Base-by-base conservation (phyloP, 306 rosid genomes). In the Dalbergia cochinchinensis region DNA sequence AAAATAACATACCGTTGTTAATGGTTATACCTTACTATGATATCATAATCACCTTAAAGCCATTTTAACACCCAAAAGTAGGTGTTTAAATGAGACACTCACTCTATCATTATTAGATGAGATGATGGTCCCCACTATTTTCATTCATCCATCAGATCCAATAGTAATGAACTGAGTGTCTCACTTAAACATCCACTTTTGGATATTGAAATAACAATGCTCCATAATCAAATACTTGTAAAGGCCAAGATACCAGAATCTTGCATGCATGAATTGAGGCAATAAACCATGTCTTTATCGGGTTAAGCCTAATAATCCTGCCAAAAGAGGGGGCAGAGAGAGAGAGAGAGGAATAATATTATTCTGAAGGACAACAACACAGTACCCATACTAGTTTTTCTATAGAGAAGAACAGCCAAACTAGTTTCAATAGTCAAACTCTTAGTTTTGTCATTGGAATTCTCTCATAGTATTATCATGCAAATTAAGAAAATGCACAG, bases 301-400 rank as follows among this genome's bases (percentile, higher is more conserved):
- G 60, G 11, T 19, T 0, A 44, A 35, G 34, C 13, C 50, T 22
- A 48, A 35, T 51, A 61, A 45, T 8, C 5, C 6, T 20, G 19
- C 34, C 15, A 81, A 74, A 47, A 37, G 50, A 14, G 47, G 33
- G 33, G 44, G 8, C 39, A 16, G 31, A 2, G 10, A 26, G 31
- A 26, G 31, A 26, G 31, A 26, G 11, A 66, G 44, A 45, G 35
- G 67, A 26, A 68, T 26, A 9, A 10, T 66, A 48, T 66, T 66
- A 80, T 22, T 54, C 47, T 13, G 22, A 54, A 73, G 42, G 39
- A 66, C 77, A 35, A 51, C 26, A 55, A 19, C 39, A 61, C 22
- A 73, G 73, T 11, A 62, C 22, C 55, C 65, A 83, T 73, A 78
- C 42, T 10, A 51, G 64, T 78, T 4, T 51, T 13, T n/a, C 9